Evolutionary conservation across 2,329 filamentous ascomycete genomes (phyloP), one percentile per base, ranked within the genome.

Genomic region (Metarhizium robertsii): DNA sequence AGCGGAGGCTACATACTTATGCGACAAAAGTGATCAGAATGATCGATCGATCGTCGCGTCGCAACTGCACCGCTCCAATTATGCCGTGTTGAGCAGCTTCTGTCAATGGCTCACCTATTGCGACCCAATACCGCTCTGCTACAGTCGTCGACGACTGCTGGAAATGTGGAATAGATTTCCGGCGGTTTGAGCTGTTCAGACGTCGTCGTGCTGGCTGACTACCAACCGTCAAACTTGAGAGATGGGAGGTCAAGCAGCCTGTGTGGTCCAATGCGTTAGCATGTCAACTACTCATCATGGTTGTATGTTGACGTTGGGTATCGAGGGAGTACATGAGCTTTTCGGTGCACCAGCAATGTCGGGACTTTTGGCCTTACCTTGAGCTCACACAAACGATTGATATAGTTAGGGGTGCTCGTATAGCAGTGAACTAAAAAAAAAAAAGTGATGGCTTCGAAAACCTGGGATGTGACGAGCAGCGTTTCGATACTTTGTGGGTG

Each of bases 41-140:
- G 45, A 55, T 45, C 54, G 54, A 52, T 55, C 54, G 54, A 53
- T 55, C 50, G 54, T 30, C 32, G 16, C 32, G 29, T 30, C 54
- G 38, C 50, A 49, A 7, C 18, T 45, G 50, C 45, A 10, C n/a
- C 29, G 42, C 38, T 8, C 34, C 25, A 25, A 25, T 25, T 25
- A 25, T 43, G 40, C n/a, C 6, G 40, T 43, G 40, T 18, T 16
- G 40, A n/a, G 16, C 40, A 18, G 40, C 11, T n/a, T 43, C n/a
- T 18, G n/a, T 45, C 42, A 45, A 45, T 45, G 42, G 42, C 42
- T 45, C 42, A 45, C 42, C 42, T 45, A 45, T 16, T 25, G 6
- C 6, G 16, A 20, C 18, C 5, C n/a, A 25, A 20, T 45, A 25
- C 42, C 3, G 6, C 42, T 45, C 16, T 10, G 42, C 16, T 6